phyloP scores from a whole-genome alignment of 73 alveolate genomes.

The Paramecium biaurelia region DNA sequence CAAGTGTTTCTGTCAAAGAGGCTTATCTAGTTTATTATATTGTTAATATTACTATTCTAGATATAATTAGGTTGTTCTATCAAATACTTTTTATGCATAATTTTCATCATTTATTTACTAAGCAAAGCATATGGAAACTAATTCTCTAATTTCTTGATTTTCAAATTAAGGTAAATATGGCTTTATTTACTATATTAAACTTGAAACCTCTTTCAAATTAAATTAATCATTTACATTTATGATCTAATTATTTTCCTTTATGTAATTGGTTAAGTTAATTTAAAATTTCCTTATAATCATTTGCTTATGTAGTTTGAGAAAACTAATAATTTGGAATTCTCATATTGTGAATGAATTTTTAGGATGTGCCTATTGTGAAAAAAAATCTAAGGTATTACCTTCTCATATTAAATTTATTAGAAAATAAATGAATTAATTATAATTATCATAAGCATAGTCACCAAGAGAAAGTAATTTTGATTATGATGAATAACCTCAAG shows the following conservation, averaged over 20 bases:
- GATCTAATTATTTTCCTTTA: not conserved
- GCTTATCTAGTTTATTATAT: not conserved
- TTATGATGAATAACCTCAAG: not conserved
- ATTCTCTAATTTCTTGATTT: not conserved
- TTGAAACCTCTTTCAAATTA: not conserved
- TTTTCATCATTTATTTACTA: not conserved
- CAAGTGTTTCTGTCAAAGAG: not conserved
- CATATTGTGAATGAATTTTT: not conserved
- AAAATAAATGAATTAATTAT: not conserved
- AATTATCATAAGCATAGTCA: constrained; percentile 1
- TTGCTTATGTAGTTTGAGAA: not conserved
- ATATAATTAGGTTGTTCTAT: constrained; percentile 14
- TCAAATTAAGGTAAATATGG: not conserved
- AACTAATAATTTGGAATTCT: not conserved
- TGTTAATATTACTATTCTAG: not conserved
- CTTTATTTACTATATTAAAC: not conserved
- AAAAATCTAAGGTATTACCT: not conserved
- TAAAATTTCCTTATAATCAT: not conserved
- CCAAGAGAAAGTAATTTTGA: not conserved
- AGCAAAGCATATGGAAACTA: not conserved
- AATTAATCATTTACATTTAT: not conserved
- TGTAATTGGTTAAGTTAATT: not conserved
- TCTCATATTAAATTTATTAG: constrained; percentile 22
- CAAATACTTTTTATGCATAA: not conserved
- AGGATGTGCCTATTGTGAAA: not conserved